Evolutionary conservation across 2,329 filamentous ascomycete species (phyloP).

Genomic region (Colletotrichum acutatum): DNA sequence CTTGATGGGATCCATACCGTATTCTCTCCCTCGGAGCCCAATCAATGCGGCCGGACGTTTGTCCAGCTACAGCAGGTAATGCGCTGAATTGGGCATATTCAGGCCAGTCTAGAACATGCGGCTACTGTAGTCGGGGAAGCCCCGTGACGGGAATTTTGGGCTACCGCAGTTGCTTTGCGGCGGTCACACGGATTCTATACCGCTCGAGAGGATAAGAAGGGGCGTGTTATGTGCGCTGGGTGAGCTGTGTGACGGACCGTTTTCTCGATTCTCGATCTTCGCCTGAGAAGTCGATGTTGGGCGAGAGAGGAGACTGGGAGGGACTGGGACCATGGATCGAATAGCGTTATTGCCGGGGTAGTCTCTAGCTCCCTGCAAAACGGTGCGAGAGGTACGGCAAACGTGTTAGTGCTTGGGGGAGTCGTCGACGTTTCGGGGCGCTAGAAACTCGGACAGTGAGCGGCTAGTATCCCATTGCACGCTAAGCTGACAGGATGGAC

Average conservation of each 20-base stretch:
- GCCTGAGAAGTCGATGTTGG: conserved; percentile 26
- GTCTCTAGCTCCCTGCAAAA: background rate
- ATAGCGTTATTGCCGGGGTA: background rate
- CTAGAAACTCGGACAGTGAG: conserved; percentile 15
- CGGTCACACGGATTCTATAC: background rate
- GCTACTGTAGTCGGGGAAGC: conserved; percentile 19
- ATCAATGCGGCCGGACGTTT: conserved; percentile 24
- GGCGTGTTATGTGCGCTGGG: background rate
- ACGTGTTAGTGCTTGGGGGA: background rate
- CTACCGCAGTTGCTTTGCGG: conserved; percentile 3
- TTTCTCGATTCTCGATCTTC: conserved; percentile 23
- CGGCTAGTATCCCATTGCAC: conserved; percentile 7
- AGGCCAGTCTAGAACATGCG: conserved; percentile 33
- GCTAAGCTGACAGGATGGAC: conserved; percentile 2
- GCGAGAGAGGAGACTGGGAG: conserved; percentile 12
- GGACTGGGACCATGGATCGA: conserved; percentile 25
- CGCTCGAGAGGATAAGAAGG: background rate
- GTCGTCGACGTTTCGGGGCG: background rate
- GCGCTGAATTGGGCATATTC: conserved; percentile 15
- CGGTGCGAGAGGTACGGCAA: background rate
- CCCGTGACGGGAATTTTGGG: conserved; percentile 27
- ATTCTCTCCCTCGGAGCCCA: background rate
- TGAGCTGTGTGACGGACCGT: background rate
- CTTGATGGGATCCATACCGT: background rate
- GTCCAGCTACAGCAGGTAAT: conserved; percentile 31